Conservation (phyloP, 805 yeast genomes). For the Wickerhamiella sergipiensis region DNA sequence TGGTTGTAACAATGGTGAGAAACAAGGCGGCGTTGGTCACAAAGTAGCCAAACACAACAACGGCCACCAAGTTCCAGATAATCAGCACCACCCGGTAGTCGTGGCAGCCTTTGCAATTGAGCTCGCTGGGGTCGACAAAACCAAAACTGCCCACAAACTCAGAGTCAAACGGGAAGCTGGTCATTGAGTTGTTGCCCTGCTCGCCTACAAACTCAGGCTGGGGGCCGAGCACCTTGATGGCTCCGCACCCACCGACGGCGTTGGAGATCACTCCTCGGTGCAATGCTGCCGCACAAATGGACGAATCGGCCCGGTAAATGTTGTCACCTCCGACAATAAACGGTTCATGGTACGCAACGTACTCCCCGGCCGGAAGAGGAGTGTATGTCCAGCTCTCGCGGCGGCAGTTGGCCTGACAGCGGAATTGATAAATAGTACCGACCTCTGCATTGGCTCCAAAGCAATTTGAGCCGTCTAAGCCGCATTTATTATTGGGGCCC, state of each 20-base stretch:
- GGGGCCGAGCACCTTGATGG: slow-evolving; percentile 42
- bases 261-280: slow-evolving; percentile 75
- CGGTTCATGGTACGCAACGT: slow-evolving; percentile 53
- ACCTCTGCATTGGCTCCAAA: slow-evolving; percentile 25
- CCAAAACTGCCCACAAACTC: slow-evolving; percentile 64
- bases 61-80: slow-evolving; percentile 43
- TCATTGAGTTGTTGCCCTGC: slow-evolving; percentile 40
- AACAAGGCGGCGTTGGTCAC: slow-evolving; percentile 42
- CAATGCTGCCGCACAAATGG: slow-evolving; percentile 77
- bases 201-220: slow-evolving; percentile 35
- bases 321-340: slow-evolving; percentile 58
- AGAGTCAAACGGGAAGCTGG: slow-evolving; percentile 43
- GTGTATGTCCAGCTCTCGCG: slow-evolving; percentile 65
- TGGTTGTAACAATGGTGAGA: slow-evolving; percentile 46
- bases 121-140: slow-evolving; percentile 34
- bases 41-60: slow-evolving; percentile 29
- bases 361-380: slow-evolving; percentile 57
- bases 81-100: slow-evolving; percentile 56
- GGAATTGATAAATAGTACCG: slow-evolving; percentile 36
- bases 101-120: slow-evolving; percentile 37
- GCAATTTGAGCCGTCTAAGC: slow-evolving; percentile 53
- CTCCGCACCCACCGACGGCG: slow-evolving; percentile 64
- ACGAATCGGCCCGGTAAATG: slow-evolving; percentile 71
- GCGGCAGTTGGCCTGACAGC: slow-evolving; percentile 85
- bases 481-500: slow-evolving; percentile 68